Base-by-base conservation (phyloP, 352 stramenopile species). In the Globisporangium abappressorium region DNA sequence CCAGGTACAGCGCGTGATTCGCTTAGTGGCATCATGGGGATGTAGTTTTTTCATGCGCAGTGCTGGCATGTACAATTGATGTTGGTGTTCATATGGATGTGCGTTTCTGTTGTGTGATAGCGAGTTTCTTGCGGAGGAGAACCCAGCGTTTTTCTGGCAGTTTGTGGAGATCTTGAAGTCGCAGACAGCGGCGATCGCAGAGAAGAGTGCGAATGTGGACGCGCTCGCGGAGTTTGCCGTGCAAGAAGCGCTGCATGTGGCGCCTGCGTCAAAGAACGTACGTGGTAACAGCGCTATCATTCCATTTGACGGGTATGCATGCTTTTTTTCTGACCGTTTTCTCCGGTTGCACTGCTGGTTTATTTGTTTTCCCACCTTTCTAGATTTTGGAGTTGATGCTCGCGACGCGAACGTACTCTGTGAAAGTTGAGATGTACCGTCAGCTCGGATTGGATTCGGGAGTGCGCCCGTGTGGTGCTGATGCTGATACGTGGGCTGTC, bases 341-440 rank as follows among this genome's bases (percentile, higher is more conserved):
- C 14, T 73, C 15, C 69, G 9, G 69, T 15, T 38, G 4, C 70
- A 14, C 71, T 26, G 15, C 6, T 57, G 7, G 38, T 7, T 46
- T 46, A 20, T 46, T 46, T 43, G 36, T 46, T 46, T 73, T 43
- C 3, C 7, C 15, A 3, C 11, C 15, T 11, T 7, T 61, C 14
- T 73, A 94, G 86, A 90, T 94, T 55, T 71, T 94, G 61, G 85
- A 94, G 65, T 65, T 94, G 55, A 90, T 85, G 72, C 73, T 95
- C 22, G 75, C 83, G 11, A 95, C 86, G 20, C 84, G 87, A 6
- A 85, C 77, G 30, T 92, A 95, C 63, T 93, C 87, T 11, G 80
- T 88, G 11, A 90, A 92, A 62, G 79, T 95, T 18, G 87, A 95
- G 64, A 89, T 92, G 81, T 90, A 93, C 60, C 84, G 84, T 4